Percentiles rank a stretch among this genome's conserved stretches.
Conservation (phyloP, 208 protist species). For the Trypanosoma lewisi region DNA sequence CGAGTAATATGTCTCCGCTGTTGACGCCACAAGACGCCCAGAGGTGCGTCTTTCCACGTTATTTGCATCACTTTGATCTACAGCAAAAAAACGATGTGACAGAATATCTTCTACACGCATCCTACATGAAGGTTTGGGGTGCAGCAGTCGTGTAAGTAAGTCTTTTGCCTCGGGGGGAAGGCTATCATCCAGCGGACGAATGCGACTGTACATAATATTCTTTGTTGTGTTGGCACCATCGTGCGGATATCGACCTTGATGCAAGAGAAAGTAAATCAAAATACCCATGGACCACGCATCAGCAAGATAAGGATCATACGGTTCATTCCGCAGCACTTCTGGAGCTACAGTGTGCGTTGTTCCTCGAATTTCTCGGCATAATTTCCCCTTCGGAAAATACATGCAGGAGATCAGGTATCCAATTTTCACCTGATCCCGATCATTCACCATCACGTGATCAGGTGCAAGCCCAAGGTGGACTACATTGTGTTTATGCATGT, state of each 20-base stretch:
- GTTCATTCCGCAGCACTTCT: constrained; percentile 59
- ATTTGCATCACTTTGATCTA: constrained; percentile 6
- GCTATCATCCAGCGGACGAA: constrained; percentile 41
- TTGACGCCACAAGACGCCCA: not conserved
- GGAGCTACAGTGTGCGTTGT: constrained; percentile 86
- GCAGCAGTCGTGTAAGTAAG: constrained; percentile 56
- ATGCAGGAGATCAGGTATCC: constrained; percentile 73
- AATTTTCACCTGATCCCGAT: constrained; percentile 61
- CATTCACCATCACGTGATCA: constrained; percentile 80
- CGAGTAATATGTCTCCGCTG: not conserved
- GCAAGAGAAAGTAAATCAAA: constrained; percentile 86
- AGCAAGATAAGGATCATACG: constrained; percentile 77
- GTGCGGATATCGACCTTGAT: constrained; percentile 80
- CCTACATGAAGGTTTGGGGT: constrained; percentile 48
- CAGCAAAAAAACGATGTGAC: constrained; percentile 58
- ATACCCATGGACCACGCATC: constrained; percentile 85
- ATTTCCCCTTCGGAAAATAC: constrained; percentile 45
- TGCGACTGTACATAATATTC: constrained; percentile 69
- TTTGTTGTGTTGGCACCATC: constrained; percentile 87
- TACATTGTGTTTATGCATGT: constrained; percentile 73
- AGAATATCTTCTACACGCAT: constrained; percentile 65
- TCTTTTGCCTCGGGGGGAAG: constrained; percentile 52
- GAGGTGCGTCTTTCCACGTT: not conserved
- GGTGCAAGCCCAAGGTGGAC: constrained; percentile 82
- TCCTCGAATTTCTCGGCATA: constrained; percentile 58